Conservation (phyloP, 371 early-diverging fungal genomes). For the Circinella minor region DNA sequence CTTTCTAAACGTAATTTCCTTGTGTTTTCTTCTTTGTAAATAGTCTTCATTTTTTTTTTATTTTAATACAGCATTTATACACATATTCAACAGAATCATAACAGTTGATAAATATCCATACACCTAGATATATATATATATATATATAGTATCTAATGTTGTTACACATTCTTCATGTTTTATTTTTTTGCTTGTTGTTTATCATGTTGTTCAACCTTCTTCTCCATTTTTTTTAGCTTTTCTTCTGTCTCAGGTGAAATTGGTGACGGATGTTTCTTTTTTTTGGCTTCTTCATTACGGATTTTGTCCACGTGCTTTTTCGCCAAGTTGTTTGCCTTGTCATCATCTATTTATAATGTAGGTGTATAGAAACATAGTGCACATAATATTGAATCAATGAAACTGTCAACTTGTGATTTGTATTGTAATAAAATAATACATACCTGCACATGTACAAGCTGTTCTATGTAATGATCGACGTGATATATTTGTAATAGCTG, state of each 20-base stretch:
- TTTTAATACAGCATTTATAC: no score
- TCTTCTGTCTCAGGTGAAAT: conserved; percentile 13
- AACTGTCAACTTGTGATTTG: no score
- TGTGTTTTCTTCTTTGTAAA: no score
- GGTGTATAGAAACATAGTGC: background rate
- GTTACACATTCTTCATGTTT: background rate
- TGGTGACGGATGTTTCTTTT: conserved; percentile 17
- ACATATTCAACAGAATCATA: no score
- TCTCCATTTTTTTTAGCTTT: conserved; percentile 20
- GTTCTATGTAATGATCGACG: background rate
- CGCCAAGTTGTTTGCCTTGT: conserved; percentile 2
- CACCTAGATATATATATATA: no score
- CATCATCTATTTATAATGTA: background rate
- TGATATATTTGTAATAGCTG: background rate
- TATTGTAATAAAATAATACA: no score
- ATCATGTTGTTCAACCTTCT: conserved; percentile 13
- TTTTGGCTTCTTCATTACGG: conserved; percentile 19
- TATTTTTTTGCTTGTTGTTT: conserved; percentile 9
- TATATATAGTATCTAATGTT: no score
- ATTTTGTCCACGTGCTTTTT: conserved; percentile 24
- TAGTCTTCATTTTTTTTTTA: no score
- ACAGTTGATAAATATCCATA: no score
- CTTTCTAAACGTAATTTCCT: no score
- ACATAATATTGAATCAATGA: no score
- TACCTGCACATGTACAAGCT: background rate